A percentile compares a stretch with the other conserved stretches of the same genome.
These are phyloP conservation scores for Pichia ethanolica DNA, from an alignment of 805 yeast genomes.

Conservation along the genomic window DNA sequence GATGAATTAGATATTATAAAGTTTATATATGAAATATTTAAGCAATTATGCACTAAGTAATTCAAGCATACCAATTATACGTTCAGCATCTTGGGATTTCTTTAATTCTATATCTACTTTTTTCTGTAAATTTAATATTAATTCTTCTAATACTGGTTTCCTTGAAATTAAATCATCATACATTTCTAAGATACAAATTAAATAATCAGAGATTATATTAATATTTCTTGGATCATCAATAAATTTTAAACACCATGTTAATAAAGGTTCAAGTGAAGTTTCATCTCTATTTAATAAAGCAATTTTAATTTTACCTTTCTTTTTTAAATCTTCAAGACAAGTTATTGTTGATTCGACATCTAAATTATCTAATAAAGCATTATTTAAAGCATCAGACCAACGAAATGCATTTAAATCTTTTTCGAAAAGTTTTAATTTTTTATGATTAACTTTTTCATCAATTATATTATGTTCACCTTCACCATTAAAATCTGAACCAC, in stretches of 20 bases:
- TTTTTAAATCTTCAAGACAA: constrained; percentile 77
- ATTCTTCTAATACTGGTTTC: constrained; percentile 71
- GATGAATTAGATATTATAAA: constrained; percentile 10
- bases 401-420: constrained; percentile 77
- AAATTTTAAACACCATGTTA: constrained; percentile 72
- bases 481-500: constrained; percentile 87
- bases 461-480: constrained; percentile 74
- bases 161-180: constrained; percentile 68
- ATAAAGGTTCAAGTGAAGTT: constrained; percentile 66
- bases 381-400: constrained; percentile 89
- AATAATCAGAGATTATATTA: constrained; percentile 56
- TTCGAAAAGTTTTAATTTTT: constrained; percentile 75
- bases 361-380: constrained; percentile 63
- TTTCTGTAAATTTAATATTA: constrained; percentile 52
- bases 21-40: constrained; percentile 1
- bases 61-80: constrained; percentile 90
- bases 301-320: constrained; percentile 82
- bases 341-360: constrained; percentile 76
- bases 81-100: constrained; percentile 80
- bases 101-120: constrained; percentile 62
- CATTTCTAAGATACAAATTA: constrained; percentile 62
- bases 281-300: constrained; percentile 81
- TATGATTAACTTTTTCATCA: constrained; percentile 46
- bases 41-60: constrained; percentile 48
- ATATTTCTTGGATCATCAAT: constrained; percentile 76